Evolutionary conservation across 179 eudicot genomes (phyloP).

Genomic region (Beta lomatogona): DNA sequence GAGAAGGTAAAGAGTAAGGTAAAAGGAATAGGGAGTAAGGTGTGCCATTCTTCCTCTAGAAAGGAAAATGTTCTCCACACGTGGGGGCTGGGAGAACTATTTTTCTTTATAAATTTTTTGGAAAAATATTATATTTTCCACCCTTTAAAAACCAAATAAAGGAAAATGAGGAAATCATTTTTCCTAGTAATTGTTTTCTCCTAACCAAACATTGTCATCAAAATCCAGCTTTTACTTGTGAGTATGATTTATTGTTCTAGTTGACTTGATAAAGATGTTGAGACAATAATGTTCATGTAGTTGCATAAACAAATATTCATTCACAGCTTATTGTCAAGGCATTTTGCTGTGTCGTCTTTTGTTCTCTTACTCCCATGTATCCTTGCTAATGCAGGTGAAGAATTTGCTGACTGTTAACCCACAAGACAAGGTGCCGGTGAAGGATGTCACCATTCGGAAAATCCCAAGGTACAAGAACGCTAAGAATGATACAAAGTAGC

Average conservation of each 20-base stretch:
- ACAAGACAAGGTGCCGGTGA: conserved; percentile 75
- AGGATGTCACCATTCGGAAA: conserved; percentile 89
- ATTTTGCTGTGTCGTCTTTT: conserved; percentile 2
- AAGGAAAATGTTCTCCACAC: too few relatives aligned
- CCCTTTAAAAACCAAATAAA: too few relatives aligned
- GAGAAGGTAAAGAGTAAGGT: too few relatives aligned
- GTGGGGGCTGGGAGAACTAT: not conserved
- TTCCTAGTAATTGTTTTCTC: too few relatives aligned
- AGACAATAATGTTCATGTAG: not conserved
- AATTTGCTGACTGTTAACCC: conserved; percentile 79
- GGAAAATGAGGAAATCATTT: too few relatives aligned
- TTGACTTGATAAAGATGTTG: not conserved
- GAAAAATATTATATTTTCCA: too few relatives aligned
- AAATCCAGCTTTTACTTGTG: not conserved
- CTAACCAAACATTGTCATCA: too few relatives aligned
- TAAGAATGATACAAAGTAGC: not conserved
- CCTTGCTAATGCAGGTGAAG: conserved; percentile 58
- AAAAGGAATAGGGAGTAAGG: too few relatives aligned
- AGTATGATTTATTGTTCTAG: not conserved
- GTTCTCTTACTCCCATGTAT: not conserved
- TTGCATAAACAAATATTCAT: not conserved
- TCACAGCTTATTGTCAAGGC: conserved; percentile 1
- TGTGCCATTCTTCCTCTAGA: too few relatives aligned
- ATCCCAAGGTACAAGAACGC: conserved; percentile 68
- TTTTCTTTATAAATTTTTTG: too few relatives aligned